These are phyloP conservation scores for Aspergillus fumigatus DNA, from an alignment of 2,329 filamentous ascomycete species.

Conservation along the genomic window DNA sequence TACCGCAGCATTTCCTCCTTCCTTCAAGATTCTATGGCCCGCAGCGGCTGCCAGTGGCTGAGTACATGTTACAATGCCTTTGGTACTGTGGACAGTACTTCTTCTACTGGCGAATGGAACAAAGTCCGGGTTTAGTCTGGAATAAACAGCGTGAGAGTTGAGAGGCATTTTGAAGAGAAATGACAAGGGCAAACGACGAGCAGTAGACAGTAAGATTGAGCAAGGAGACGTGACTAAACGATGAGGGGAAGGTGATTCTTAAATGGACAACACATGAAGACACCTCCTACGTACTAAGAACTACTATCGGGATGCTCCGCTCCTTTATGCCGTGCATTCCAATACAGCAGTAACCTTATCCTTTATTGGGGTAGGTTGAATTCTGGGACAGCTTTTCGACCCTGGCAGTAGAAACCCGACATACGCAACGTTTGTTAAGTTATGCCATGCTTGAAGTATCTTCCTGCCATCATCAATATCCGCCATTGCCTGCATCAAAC, in stretches of 20 bases:
- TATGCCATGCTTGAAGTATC: not conserved
- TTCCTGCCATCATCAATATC: not conserved
- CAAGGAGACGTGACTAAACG: not conserved
- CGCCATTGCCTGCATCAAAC: not conserved
- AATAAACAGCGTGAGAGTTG: constrained; percentile 47
- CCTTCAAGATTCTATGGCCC: constrained; percentile 75
- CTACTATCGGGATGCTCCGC: not conserved
- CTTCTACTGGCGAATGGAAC: constrained; percentile 61
- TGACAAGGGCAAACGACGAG: not conserved
- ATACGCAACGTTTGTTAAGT: not conserved
- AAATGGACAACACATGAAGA: not conserved
- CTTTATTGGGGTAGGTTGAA: not conserved
- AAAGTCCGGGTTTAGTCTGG: constrained; percentile 43
- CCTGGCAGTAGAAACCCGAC: not conserved
- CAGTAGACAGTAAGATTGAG: not conserved
- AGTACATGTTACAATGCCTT: constrained; percentile 84
- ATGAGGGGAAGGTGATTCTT: not conserved
- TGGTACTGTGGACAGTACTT: constrained; percentile 88
- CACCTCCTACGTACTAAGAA: not conserved
- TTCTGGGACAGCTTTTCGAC: not conserved
- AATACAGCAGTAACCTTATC: not conserved
- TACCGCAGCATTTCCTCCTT: constrained; percentile 90
- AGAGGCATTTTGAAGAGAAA: constrained; percentile 41
- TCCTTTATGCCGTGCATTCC: not conserved
- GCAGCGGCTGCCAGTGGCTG: constrained; percentile 87